Conservation (phyloP, 169 alveolate genomes). For the Eimeria falciformis region DNA sequence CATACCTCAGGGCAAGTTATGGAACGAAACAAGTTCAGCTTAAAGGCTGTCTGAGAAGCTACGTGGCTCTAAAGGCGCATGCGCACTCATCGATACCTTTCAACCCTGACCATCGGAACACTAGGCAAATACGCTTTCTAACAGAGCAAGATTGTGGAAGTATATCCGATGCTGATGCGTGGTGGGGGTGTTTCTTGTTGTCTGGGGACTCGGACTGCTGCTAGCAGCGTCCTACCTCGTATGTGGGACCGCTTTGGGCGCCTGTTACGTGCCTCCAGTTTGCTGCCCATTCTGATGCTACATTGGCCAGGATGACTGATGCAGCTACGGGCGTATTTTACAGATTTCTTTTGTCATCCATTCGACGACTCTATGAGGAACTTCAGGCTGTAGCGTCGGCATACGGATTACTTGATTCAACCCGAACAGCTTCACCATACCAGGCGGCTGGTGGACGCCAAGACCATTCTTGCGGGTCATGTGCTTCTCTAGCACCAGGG, state of each 20-base stretch:
- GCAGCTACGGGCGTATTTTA: not conserved
- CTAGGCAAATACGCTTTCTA: too few species aligned
- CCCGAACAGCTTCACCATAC: not conserved
- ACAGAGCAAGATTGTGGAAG: too few species aligned
- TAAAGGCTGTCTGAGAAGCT: too few species aligned
- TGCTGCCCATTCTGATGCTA: not conserved
- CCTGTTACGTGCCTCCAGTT: not conserved
- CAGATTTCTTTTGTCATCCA: not conserved
- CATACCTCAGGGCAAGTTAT: too few species aligned
- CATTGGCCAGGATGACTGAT: slow-evolving; percentile 5
- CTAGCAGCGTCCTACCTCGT: not conserved
- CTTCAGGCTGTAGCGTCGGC: slow-evolving; percentile 16
- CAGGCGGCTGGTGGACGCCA: not conserved
- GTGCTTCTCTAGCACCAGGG: too few species aligned
- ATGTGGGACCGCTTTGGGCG: not conserved
- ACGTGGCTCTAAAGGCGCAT: too few species aligned
- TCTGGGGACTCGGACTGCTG: not conserved
- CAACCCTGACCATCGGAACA: too few species aligned
- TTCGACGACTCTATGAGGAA: slow-evolving; percentile 4
- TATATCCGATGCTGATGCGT: too few species aligned
- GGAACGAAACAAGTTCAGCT: too few species aligned
- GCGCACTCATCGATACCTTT: too few species aligned
- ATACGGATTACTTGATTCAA: slow-evolving; percentile 28
- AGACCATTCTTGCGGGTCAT: not conserved
- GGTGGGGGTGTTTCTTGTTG: not conserved